Evolutionary conservation across 2,329 filamentous ascomycete species (phyloP).

Genomic region (Dactylonectria macrodidyma): DNA sequence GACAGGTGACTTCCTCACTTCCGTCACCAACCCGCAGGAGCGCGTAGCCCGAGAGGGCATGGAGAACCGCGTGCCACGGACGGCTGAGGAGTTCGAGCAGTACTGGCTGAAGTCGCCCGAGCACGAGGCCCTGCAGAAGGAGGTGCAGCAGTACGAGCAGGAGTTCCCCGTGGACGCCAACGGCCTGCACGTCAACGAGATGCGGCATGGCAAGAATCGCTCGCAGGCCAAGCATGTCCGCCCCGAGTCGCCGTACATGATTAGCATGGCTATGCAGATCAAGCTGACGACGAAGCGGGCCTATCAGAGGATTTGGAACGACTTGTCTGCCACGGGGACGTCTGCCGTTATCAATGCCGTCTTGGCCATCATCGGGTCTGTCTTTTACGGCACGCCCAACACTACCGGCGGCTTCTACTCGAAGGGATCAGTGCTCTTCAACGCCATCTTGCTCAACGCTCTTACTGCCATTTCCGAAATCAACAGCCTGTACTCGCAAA

Average conservation of each 20-base stretch:
- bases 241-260: slow-evolving; percentile 68
- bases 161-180: slow-evolving; percentile 59
- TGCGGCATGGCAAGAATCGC: slow-evolving; percentile 62
- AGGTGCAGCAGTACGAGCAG: slow-evolving; percentile 65
- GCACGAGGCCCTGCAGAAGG: slow-evolving; percentile 56
- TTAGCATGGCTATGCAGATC: slow-evolving; percentile 68
- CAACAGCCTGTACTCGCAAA: slow-evolving; percentile 39
- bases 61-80: slow-evolving; percentile 73
- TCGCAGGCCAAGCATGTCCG: slow-evolving; percentile 66
- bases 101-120: slow-evolving; percentile 61
- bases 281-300: slow-evolving; percentile 64
- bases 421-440: slow-evolving; percentile 46
- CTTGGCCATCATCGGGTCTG: slow-evolving; percentile 69
- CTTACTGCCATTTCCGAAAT: slow-evolving; percentile 48
- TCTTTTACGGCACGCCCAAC: slow-evolving; percentile 69
- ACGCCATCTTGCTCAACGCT: slow-evolving; percentile 51
- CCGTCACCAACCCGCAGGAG: slow-evolving; percentile 74
- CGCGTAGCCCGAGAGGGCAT: slow-evolving; percentile 68
- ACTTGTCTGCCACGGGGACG: slow-evolving; percentile 62
- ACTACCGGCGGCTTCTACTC: slow-evolving; percentile 71
- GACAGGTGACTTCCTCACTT: slow-evolving; percentile 77
- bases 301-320: slow-evolving; percentile 67
- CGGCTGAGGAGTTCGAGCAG: slow-evolving; percentile 75
- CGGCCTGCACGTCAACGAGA: slow-evolving; percentile 52
- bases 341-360: slow-evolving; percentile 14